Conservation (phyloP, 169 alveolate genomes). For the Fabrea salina region DNA sequence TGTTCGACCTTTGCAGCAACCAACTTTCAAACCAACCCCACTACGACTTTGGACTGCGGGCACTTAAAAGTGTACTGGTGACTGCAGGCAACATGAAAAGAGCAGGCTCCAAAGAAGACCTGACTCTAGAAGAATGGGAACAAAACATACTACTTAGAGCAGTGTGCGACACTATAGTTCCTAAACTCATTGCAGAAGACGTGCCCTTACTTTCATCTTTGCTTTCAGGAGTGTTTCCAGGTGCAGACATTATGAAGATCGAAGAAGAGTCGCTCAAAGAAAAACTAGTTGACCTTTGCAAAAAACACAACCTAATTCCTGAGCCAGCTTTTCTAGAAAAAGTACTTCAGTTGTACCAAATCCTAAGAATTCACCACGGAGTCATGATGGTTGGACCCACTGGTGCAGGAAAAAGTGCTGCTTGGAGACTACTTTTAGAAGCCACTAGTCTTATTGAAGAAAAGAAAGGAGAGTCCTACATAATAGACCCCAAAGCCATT, state of each 20-base stretch:
- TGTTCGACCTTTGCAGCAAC: constrained; percentile 92
- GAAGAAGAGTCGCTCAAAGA: constrained; percentile 87
- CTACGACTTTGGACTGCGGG: constrained; percentile 98
- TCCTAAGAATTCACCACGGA: constrained; percentile 95
- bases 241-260: constrained; percentile 85
- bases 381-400: constrained; percentile 97
- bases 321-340: constrained; percentile 87
- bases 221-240: constrained; percentile 96
- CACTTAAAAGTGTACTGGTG: constrained; percentile 93
- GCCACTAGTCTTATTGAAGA: constrained; percentile 89
- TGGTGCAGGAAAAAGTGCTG: constrained; percentile 94
- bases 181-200: constrained; percentile 95
- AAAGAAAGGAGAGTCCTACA: constrained; percentile 89
- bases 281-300: constrained; percentile 79
- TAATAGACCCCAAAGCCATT: constrained; percentile 92
- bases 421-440: constrained; percentile 87
- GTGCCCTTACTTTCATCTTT: constrained; percentile 87
- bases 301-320: constrained; percentile 80
- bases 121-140: constrained; percentile 78
- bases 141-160: constrained; percentile 89
- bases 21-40: constrained; percentile 94
- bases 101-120: constrained; percentile 41
- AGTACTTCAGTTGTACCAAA: constrained; percentile 89
- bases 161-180: constrained; percentile 94
- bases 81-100: constrained; percentile 93